Percentiles rank a stretch among this genome's conserved stretches.
These are phyloP conservation scores for Microbotryum saponariae DNA, from an alignment of 1,284 basidiomycete genomes.

Conservation along the genomic window DNA sequence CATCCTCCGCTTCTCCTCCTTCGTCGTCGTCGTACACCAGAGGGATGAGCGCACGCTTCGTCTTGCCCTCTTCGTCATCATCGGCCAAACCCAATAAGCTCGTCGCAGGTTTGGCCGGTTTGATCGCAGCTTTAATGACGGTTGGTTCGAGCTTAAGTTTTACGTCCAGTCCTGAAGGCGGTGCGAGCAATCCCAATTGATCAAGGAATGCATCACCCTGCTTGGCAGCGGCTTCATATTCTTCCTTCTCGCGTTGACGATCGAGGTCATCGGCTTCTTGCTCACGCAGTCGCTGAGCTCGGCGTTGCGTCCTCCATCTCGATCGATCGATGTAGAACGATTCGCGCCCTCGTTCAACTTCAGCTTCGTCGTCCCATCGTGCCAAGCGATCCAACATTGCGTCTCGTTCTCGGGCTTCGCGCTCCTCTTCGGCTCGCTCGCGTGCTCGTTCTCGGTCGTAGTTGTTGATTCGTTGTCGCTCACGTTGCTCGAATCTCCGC, in stretches of 20 bases:
- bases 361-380: slow-evolving; percentile 28
- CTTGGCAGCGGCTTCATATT: slow-evolving; percentile 35
- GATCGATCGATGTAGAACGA: slow-evolving; percentile 29
- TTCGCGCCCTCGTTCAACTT: slow-evolving; percentile 27
- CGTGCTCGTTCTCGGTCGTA: slow-evolving; percentile 30
- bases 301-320: slow-evolving; percentile 36
- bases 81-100: slow-evolving; percentile 33
- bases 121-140: slow-evolving; percentile 17
- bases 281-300: slow-evolving; percentile 34
- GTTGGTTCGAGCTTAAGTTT: slow-evolving; percentile 26
- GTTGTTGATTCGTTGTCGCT: slow-evolving; percentile 27
- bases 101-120: slow-evolving; percentile 15
- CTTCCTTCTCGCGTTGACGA: slow-evolving; percentile 34
- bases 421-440: slow-evolving; percentile 18
- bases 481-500: slow-evolving; percentile 31
- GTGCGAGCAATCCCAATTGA: slow-evolving; percentile 10
- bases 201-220: slow-evolving; percentile 38
- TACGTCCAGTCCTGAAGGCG: slow-evolving; percentile 3
- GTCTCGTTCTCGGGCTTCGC: slow-evolving; percentile 27
- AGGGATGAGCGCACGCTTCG: slow-evolving; percentile 37
- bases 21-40: slow-evolving; percentile 38
- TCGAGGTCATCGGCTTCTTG: slow-evolving; percentile 37
- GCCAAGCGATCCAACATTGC: slow-evolving; percentile 26
- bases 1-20: slow-evolving; percentile 28
- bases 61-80: slow-evolving; percentile 38